Conservation (phyloP, 345 rosid genomes). For the Bruguiera parviflora region DNA sequence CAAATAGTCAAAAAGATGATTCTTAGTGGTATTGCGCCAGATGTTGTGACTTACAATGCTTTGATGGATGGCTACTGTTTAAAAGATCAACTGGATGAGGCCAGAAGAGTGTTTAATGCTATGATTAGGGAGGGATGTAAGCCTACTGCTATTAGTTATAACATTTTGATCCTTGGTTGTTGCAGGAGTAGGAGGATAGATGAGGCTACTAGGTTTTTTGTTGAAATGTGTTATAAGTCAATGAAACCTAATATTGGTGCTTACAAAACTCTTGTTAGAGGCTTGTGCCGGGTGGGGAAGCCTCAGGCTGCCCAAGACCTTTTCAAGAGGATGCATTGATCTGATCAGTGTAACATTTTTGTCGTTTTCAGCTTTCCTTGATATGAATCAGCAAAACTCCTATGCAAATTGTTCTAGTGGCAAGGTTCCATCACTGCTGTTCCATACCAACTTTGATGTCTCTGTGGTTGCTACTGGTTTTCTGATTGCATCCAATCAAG, state of each 20-base stretch:
- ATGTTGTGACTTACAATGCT: background rate
- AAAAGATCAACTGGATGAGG: background rate
- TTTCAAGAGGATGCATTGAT: too few relatives aligned
- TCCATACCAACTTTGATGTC: slow-evolving; percentile 40
- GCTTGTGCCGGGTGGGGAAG: slow-evolving; percentile 34
- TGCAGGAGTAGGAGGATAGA: background rate
- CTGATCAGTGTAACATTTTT: background rate
- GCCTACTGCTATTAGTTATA: background rate
- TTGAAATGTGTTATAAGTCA: too few relatives aligned
- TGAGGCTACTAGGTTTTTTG: background rate
- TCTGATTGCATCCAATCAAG: slow-evolving; percentile 47
- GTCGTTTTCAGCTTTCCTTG: slow-evolving; percentile 53
- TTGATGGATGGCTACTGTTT: slow-evolving; percentile 1
- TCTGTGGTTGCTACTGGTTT: slow-evolving; percentile 43
- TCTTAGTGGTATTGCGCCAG: slow-evolving; percentile 5
- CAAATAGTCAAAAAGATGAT: slow-evolving; percentile 3
- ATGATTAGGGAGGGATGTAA: background rate
- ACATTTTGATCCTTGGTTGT: too few relatives aligned
- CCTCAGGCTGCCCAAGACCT: slow-evolving; percentile 12
- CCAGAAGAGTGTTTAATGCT: background rate
- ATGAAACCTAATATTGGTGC: too few relatives aligned
- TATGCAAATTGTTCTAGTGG: slow-evolving; percentile 37
- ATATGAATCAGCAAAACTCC: slow-evolving; percentile 41
- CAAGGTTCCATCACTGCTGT: slow-evolving; percentile 28
- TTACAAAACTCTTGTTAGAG: too few relatives aligned